These are phyloP conservation scores for Gossypium lobatum DNA, from an alignment of 441 rosid species.

Conservation along the genomic window DNA sequence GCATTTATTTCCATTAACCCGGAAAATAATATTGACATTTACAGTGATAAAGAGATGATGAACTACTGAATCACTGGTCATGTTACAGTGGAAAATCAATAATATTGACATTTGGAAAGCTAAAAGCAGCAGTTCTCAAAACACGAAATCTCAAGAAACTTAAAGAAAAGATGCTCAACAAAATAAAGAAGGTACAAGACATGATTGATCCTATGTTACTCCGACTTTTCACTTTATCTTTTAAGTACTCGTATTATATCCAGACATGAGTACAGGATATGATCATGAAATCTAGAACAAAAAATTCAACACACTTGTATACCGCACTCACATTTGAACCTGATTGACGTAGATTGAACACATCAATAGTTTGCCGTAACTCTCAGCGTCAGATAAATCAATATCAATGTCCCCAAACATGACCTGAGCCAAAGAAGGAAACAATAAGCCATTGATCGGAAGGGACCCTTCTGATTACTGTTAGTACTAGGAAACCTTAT, in stretches of 20 bases:
- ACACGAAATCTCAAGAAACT: not conserved
- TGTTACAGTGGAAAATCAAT: not conserved
- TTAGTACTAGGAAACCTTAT: not conserved
- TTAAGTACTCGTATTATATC: not conserved
- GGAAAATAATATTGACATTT: too few relatives aligned
- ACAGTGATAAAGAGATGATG: not conserved
- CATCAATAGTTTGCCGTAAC: slow-evolving; percentile 57
- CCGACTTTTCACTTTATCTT: too few relatives aligned
- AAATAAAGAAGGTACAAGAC: slow-evolving; percentile 20
- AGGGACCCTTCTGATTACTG: not conserved
- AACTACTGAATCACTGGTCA: not conserved
- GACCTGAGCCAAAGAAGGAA: slow-evolving; percentile 49
- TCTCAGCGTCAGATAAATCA: slow-evolving; percentile 79
- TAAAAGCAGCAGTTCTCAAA: not conserved
- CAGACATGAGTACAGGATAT: slow-evolving; percentile 9
- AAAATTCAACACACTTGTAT: not conserved
- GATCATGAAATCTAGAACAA: not conserved
- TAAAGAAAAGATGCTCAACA: slow-evolving; percentile 13
- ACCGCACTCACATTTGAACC: not conserved
- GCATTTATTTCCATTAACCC: too few relatives aligned
- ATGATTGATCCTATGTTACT: slow-evolving; percentile 15
- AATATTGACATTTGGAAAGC: slow-evolving; percentile 7
- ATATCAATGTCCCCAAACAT: slow-evolving; percentile 76
- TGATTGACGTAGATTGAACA: slow-evolving; percentile 13
- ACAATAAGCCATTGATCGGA: not conserved